Conservation (phyloP, 2,329 filamentous ascomycete genomes). For the Dactylella cylindrospora region DNA sequence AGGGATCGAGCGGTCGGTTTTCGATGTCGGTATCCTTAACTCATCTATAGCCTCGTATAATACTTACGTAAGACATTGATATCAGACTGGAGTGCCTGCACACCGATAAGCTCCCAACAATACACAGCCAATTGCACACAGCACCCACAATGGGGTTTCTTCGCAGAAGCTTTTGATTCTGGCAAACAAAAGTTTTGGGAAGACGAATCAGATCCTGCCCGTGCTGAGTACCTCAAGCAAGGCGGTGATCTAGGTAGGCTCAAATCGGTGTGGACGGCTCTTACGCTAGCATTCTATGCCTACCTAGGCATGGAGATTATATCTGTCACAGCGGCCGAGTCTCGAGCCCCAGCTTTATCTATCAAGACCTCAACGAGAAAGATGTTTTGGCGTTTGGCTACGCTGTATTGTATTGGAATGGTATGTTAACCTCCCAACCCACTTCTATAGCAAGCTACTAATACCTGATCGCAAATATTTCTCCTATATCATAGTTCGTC, state of each 20-base stretch:
- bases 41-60: conserved; percentile 49
- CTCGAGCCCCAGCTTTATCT: conserved; percentile 53
- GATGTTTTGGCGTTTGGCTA: conserved; percentile 54
- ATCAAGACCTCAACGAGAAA: conserved; percentile 56
- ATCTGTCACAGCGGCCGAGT: conserved; percentile 54
- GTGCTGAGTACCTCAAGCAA: conserved; percentile 46
- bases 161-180: conserved; percentile 41
- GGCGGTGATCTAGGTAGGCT: conserved; percentile 50
- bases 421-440: conserved; percentile 6
- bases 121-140: conserved; percentile 30
- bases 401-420: conserved; percentile 54
- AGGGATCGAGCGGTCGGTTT: conserved; percentile 28
- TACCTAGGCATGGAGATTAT: conserved; percentile 55
- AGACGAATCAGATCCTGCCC: conserved; percentile 38
- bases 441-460: background rate
- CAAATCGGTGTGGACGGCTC: conserved; percentile 53
- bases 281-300: conserved; percentile 54
- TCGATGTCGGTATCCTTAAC: conserved; percentile 14
- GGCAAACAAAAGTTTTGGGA: conserved; percentile 35
- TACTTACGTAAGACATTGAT: conserved; percentile 47
- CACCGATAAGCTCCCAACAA: conserved; percentile 13
- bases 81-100: conserved; percentile 45
- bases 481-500: conserved; percentile 49
- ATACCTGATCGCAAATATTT: background rate
- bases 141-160: conserved; percentile 42